Evolutionary conservation across 495 filamentous ascomycete genomes (phyloP).

Genomic region (Annulohypoxylon bovei): DNA sequence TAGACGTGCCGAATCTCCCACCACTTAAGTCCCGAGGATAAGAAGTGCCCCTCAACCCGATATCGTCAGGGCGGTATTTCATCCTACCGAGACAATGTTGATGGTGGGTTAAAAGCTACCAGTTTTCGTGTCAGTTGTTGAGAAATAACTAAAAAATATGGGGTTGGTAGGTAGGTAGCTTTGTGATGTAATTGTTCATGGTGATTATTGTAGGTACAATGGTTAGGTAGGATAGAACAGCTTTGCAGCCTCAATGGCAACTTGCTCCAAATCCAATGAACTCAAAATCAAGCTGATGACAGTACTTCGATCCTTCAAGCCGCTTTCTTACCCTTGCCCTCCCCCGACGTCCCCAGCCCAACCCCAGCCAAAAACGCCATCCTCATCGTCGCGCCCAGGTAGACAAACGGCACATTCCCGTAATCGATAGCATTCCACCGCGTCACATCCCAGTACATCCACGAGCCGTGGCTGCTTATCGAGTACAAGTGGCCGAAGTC

Average conservation of each 20-base stretch:
- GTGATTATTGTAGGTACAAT: not conserved
- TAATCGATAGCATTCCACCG: conserved; percentile 72
- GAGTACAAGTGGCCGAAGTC: conserved; percentile 75
- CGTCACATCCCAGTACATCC: conserved; percentile 65
- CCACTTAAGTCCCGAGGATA: conserved; percentile 31
- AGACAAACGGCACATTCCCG: conserved; percentile 72
- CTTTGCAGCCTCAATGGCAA: not conserved
- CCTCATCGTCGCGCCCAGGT: conserved; percentile 64
- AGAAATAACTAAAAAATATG: not conserved
- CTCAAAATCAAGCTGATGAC: not conserved
- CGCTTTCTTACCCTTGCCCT: conserved; percentile 25
- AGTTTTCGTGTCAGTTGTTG: not conserved
- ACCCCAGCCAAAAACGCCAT: conserved; percentile 64
- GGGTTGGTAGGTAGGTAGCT: not conserved
- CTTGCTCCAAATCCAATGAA: not conserved
- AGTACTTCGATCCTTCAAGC: not conserved
- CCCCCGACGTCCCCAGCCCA: conserved; percentile 49
- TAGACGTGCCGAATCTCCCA: conserved; percentile 38
- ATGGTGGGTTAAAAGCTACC: not conserved
- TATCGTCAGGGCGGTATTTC: conserved; percentile 33
- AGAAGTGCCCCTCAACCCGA: conserved; percentile 12
- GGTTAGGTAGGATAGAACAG: not conserved
- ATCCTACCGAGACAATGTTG: conserved; percentile 15
- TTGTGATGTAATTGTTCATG: not conserved
- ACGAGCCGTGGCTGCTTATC: conserved; percentile 58